Conservation (phyloP, 306 rosid genomes). For the Lathyrus oleraceus region DNA sequence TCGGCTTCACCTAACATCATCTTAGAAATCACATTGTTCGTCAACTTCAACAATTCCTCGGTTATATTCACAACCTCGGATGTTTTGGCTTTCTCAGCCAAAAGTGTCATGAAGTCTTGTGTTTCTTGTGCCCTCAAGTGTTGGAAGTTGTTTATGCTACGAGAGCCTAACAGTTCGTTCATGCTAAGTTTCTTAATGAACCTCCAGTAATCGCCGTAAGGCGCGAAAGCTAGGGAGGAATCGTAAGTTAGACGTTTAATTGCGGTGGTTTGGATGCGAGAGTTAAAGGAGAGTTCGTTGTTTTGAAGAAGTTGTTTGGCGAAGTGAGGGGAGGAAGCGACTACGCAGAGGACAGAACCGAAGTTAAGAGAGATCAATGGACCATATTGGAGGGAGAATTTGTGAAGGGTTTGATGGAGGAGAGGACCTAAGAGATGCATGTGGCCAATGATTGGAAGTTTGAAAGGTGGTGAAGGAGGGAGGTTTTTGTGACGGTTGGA, state of each 20-base stretch:
- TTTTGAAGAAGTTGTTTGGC: conserved; percentile 38
- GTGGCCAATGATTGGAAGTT: conserved; percentile 37
- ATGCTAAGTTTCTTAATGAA: conserved; percentile 10
- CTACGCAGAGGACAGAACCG: conserved; percentile 38
- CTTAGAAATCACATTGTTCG: conserved; percentile 34
- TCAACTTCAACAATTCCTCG: conserved; percentile 27
- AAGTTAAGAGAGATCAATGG: conserved; percentile 42
- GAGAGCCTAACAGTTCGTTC: conserved; percentile 33
- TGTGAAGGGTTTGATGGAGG: conserved; percentile 41
- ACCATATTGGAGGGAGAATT: conserved; percentile 33
- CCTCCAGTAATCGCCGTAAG: conserved; percentile 36
- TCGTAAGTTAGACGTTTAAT: conserved; percentile 36
- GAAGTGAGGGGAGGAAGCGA: conserved; percentile 30
- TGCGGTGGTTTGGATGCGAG: conserved; percentile 2
- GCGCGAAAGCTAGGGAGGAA: conserved; percentile 39
- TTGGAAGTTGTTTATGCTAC: background rate
- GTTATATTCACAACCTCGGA: conserved; percentile 34
- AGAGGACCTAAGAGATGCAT: conserved; percentile 39
- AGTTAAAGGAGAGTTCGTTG: conserved; percentile 35
- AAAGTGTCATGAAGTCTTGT: background rate
- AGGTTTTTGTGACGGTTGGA: background rate
- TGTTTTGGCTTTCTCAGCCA: conserved; percentile 13
- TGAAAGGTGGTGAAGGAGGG: conserved; percentile 35
- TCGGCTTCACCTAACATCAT: conserved; percentile 45
- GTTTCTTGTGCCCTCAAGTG: conserved; percentile 32